Evolutionary conservation across 2,329 filamentous ascomycete genomes (phyloP).

Genomic region (Fusarium sp.): DNA sequence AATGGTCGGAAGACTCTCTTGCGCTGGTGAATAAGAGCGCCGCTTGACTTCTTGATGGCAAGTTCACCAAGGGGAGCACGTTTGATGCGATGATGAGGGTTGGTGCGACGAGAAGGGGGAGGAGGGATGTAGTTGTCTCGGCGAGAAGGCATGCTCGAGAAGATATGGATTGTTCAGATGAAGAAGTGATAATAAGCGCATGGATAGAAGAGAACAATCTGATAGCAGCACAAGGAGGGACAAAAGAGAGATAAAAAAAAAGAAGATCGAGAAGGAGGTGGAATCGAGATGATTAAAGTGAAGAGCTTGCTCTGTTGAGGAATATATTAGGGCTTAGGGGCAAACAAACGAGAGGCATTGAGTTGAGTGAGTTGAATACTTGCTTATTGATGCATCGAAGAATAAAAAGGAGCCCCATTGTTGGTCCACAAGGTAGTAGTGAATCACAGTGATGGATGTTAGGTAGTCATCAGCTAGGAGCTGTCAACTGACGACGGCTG

Average conservation of each 20-base stretch:
- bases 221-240: neutral
- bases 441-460: slow-evolving; percentile 23
- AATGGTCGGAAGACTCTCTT: slow-evolving; percentile 41
- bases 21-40: slow-evolving; percentile 40
- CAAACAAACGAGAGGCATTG: neutral
- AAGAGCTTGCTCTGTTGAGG: neutral
- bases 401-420: neutral
- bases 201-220: neutral
- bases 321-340: neutral
- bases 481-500: slow-evolving; percentile 10
- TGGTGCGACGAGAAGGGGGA: slow-evolving; percentile 4
- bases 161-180: neutral
- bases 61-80: slow-evolving; percentile 50
- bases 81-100: slow-evolving; percentile 26
- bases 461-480: slow-evolving; percentile 1
- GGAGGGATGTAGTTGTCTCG: slow-evolving; percentile 4
- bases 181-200: neutral
- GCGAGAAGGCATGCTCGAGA: slow-evolving; percentile 34
- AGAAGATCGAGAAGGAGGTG: neutral
- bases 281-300: slow-evolving; percentile 4
- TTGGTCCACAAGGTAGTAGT: slow-evolving; percentile 11
- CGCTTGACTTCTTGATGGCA: slow-evolving; percentile 38
- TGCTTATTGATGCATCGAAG: neutral
- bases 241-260: neutral
- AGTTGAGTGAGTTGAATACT: neutral